Percentiles rank a stretch among this genome's conserved stretches.
Conservation (phyloP, 371 early-diverging fungal genomes). For the Batkoa obscura region DNA sequence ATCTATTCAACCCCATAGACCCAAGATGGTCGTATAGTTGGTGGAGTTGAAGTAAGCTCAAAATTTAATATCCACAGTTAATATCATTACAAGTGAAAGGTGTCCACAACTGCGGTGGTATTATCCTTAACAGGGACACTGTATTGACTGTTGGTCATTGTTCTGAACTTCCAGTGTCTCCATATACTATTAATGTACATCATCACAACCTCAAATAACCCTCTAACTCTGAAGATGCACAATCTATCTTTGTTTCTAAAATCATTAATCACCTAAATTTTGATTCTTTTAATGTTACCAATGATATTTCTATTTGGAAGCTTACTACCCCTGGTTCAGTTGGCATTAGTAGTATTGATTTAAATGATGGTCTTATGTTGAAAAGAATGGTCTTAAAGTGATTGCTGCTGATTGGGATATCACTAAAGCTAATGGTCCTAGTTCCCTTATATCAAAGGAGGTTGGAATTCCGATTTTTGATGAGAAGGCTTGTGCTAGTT, state of each 20-base stretch:
- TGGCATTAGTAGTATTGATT: neutral
- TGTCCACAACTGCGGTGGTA: neutral
- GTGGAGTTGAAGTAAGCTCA: conserved; percentile 4
- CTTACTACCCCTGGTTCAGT: neutral
- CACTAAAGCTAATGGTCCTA: neutral
- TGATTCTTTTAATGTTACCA: neutral
- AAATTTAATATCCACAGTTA: neutral
- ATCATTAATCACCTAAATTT: neutral
- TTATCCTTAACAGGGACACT: neutral
- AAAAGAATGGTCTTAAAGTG: neutral
- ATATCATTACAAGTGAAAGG: neutral
- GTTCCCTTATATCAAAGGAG: neutral
- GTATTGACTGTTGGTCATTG: conserved; percentile 4
- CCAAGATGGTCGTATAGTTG: conserved; percentile 5
- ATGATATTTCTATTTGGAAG: conserved; percentile 1
- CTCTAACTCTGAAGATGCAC: neutral
- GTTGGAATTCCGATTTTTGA: neutral
- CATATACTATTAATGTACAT: neutral
- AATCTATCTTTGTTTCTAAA: neutral
- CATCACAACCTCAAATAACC: neutral
- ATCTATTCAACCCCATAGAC: no score
- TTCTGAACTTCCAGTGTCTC: neutral
- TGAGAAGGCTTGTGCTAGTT: neutral
- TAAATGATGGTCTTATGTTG: neutral
- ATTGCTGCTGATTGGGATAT: conserved; percentile 1